Conservation (phyloP, 208 protist species). For the Tritrichomonas foetus region DNA sequence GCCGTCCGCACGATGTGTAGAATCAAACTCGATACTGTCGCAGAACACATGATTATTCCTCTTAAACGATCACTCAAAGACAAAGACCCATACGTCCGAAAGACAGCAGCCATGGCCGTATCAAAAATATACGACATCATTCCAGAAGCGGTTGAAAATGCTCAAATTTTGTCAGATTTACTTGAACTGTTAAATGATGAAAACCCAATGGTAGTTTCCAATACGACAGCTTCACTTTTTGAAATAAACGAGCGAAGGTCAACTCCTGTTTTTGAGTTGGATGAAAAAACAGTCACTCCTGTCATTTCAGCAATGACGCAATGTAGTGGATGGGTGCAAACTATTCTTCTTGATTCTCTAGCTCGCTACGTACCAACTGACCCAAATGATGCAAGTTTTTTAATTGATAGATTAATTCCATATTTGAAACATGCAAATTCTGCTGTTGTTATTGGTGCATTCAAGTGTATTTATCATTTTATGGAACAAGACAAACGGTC, state of each 20-base stretch:
- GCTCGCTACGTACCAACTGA: constrained; percentile 53
- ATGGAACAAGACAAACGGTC: constrained; percentile 58
- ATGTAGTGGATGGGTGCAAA: constrained; percentile 93
- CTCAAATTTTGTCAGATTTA: constrained; percentile 67
- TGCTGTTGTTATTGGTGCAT: constrained; percentile 88
- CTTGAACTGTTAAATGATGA: constrained; percentile 79
- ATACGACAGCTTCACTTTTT: constrained; percentile 81
- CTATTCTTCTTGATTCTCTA: constrained; percentile 93
- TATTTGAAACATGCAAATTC: constrained; percentile 91
- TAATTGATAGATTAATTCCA: constrained; percentile 82
- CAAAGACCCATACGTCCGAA: constrained; percentile 68
- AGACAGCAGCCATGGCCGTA: constrained; percentile 88
- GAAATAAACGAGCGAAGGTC: constrained; percentile 75
- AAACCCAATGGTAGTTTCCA: constrained; percentile 88
- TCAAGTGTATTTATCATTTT: constrained; percentile 79
- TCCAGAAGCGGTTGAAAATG: constrained; percentile 71
- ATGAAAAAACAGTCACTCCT: constrained; percentile 71
- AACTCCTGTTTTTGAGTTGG: constrained; percentile 64
- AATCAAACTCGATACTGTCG: constrained; percentile 22
- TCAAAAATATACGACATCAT: constrained; percentile 91
- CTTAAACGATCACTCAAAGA: neutral
- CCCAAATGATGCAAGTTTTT: constrained; percentile 66
- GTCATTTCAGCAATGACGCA: constrained; percentile 85
- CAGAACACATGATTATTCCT: constrained; percentile 36
- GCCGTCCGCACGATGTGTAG: constrained; percentile 37